Percentiles rank a stretch among this genome's conserved stretches.
Conservation (phyloP, 192 early-diverging fungal species). For the Coemansia sp. region DNA sequence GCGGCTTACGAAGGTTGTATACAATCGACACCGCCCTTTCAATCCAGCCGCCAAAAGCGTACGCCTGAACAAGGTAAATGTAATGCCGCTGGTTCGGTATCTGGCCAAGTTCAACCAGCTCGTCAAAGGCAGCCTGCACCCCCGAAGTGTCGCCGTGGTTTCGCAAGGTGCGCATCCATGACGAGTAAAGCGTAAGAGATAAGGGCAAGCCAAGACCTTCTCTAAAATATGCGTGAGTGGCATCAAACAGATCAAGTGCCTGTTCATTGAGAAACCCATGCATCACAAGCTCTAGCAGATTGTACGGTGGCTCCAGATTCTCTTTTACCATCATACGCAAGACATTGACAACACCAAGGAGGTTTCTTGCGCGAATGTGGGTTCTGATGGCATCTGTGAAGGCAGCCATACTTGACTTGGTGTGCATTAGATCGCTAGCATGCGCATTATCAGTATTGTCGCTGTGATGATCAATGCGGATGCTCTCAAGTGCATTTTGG, state of each 20-base stretch:
- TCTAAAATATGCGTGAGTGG: conserved; percentile 34
- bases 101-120: conserved; percentile 45
- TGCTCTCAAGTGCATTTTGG: conserved; percentile 4
- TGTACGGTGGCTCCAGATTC: conserved; percentile 17
- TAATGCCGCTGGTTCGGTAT: conserved; percentile 51
- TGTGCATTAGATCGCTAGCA: neutral
- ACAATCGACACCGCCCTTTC: conserved; percentile 45
- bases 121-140: conserved; percentile 46
- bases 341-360: conserved; percentile 32
- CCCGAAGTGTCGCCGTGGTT: conserved; percentile 49
- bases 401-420: neutral
- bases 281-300: conserved; percentile 39
- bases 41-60: conserved; percentile 41
- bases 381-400: conserved; percentile 27
- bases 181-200: conserved; percentile 42
- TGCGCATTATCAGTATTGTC: neutral
- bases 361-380: conserved; percentile 29
- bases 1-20: conserved; percentile 36
- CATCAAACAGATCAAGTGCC: conserved; percentile 49
- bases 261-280: conserved; percentile 41
- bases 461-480: neutral
- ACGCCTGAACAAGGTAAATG: conserved; percentile 40
- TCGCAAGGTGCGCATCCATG: conserved; percentile 48
- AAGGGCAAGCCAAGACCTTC: conserved; percentile 39
- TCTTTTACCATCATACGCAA: conserved; percentile 27